These are phyloP conservation scores for Kodamaea laetipori DNA, from an alignment of 805 yeast genomes.

Conservation along the genomic window DNA sequence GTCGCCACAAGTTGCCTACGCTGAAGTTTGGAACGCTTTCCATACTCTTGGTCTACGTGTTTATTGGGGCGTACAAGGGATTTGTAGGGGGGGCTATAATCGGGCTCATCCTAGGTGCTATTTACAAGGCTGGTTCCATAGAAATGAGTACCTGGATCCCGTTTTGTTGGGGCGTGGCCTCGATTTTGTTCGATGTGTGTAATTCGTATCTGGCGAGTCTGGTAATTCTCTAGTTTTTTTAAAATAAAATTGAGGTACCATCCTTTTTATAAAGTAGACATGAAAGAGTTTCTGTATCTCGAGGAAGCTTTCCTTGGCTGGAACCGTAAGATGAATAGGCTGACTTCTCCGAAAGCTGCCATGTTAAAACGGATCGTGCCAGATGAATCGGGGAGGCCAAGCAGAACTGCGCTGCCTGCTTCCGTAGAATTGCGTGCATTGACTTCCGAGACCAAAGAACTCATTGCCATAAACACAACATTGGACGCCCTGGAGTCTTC, in stretches of 20 bases:
- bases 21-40: conserved; percentile 33
- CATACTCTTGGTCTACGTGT: conserved; percentile 49
- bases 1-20: conserved; percentile 5
- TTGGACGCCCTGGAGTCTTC: conserved; percentile 1
- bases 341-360: too few relatives aligned
- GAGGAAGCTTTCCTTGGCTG: too few relatives aligned
- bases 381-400: too few relatives aligned
- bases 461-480: not conserved
- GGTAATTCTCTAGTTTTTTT: conserved; percentile 15
- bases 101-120: conserved; percentile 72
- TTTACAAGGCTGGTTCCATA: conserved; percentile 78
- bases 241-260: not conserved
- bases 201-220: conserved; percentile 64
- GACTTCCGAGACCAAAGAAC: too few relatives aligned
- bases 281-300: too few relatives aligned
- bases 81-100: conserved; percentile 71
- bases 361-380: too few relatives aligned
- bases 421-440: too few relatives aligned
- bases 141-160: conserved; percentile 97
- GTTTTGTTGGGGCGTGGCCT: conserved; percentile 72
- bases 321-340: too few relatives aligned
- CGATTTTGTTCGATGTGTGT: conserved; percentile 65
- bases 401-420: too few relatives aligned
- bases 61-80: conserved; percentile 64
- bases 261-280: too few relatives aligned